Evolutionary conservation across 78 protist genomes (phyloP), one percentile per base, ranked within the genome.

Genomic region (Chrysochromulina parva): DNA sequence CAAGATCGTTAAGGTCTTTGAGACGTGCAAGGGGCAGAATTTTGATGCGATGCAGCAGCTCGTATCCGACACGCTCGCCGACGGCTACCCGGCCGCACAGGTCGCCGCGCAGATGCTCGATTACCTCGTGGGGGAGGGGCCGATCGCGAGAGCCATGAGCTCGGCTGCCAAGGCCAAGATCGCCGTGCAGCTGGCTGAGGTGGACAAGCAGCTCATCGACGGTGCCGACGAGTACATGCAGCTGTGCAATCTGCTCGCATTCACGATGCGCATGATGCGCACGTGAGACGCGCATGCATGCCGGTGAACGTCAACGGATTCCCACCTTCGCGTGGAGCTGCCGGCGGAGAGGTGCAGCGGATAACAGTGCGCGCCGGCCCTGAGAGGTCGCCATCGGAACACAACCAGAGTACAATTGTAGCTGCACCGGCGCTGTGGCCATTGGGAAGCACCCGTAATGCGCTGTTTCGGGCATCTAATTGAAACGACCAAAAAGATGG

Each of bases 171-270:
- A 93, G 90, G 91, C 96, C 19, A 20, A 47, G 6, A 82, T 96
- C 17, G 13, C 93, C 16, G 74, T 91, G 78, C 90, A 59, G 66
- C 38, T 93, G 48, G 97, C 96, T 10, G 54, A 67, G 28, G 90
- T 88, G 2, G 98, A 97, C 71, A 96, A 94, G 91, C 74, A 67
- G 52, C 62, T 97, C 11, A 53, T 52, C 5, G 98, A 97, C 89
- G 98, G 98, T 24, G 95, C 97, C 47, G 95, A 95, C 73, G 98
- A 97, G 38, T 74, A 88, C 73, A 74, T 97, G 38, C 98, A 97
- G 93, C 67, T 97, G 55, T 59, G 95, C 19, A 88, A 90, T 58
- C 50, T 95, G 52, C 22, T 78, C 7, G 57, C 96, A 3, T 55
- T 0, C 48, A 67, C n/a, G 57, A 48, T n/a, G 19, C 53, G 82